Conservation (phyloP, 1,284 basidiomycete genomes). For the Cryptococcus hybrid region DNA sequence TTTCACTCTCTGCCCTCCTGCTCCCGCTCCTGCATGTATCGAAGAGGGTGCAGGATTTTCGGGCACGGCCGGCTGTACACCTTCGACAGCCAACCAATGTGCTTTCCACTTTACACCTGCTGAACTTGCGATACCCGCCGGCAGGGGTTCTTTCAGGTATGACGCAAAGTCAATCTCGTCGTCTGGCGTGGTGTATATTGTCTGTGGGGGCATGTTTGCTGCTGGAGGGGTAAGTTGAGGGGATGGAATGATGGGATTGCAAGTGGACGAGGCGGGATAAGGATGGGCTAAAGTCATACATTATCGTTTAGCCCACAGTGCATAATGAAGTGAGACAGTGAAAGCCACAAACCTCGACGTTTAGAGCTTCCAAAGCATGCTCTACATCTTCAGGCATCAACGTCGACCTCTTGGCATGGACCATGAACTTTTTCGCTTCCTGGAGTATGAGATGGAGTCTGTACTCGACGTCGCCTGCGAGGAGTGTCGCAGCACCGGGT, state of each 20-base stretch:
- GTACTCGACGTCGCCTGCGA: conserved; percentile 97
- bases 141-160: conserved; percentile 59
- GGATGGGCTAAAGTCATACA: conserved; percentile 33
- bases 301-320: background rate
- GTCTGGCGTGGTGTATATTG: conserved; percentile 88
- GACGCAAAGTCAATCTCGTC: conserved; percentile 97
- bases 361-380: conserved; percentile 86
- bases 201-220: conserved; percentile 55
- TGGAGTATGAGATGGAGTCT: conserved; percentile 71
- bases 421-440: conserved; percentile 97
- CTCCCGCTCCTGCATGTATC: background rate
- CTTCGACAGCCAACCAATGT: conserved; percentile 98
- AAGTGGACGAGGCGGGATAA: conserved; percentile 44
- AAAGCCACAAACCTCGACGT: conserved; percentile 66
- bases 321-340: background rate
- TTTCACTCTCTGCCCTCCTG: background rate
- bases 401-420: conserved; percentile 83
- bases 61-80: conserved; percentile 92
- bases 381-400: conserved; percentile 89
- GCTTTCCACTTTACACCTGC: conserved; percentile 56
- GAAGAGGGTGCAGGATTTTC: conserved; percentile 76
- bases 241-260: conserved; percentile 65
- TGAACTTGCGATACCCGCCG: conserved; percentile 36
- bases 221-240: conserved; percentile 42
- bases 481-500: conserved; percentile 74